These are phyloP conservation scores for Microdochium trichocladiopsis DNA, from an alignment of 2,329 filamentous ascomycete genomes.

Conservation along the genomic window DNA sequence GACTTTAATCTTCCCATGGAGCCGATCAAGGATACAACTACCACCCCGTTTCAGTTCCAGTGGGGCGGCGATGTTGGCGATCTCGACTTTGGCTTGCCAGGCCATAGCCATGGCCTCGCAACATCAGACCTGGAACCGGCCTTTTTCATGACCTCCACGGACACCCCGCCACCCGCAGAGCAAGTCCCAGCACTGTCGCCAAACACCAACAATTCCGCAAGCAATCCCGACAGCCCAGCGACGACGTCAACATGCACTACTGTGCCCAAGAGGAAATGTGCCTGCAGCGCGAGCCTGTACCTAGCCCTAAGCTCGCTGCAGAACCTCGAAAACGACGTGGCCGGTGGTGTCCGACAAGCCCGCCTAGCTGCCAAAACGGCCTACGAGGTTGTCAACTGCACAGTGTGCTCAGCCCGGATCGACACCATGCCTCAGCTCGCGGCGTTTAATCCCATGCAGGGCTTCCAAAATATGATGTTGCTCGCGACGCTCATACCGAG, in stretches of 20 bases:
- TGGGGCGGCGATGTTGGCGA: conserved; percentile 12
- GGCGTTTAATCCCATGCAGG: conserved; percentile 33
- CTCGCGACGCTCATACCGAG: conserved; percentile 50
- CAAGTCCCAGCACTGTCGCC: conserved; percentile 15
- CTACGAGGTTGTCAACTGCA: conserved; percentile 44
- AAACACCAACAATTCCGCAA: conserved; percentile 7
- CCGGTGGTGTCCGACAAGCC: conserved; percentile 37
- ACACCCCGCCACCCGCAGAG: conserved; percentile 8
- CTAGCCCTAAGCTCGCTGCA: conserved; percentile 43
- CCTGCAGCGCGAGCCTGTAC: conserved; percentile 42
- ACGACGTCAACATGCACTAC: background rate
- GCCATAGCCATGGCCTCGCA: conserved; percentile 10
- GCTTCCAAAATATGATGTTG: conserved; percentile 53
- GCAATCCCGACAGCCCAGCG: conserved; percentile 1
- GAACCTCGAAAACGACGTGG: conserved; percentile 35
- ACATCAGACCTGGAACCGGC: conserved; percentile 18
- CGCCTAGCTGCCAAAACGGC: conserved; percentile 40
- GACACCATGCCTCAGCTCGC: conserved; percentile 13
- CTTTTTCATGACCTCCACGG: conserved; percentile 9
- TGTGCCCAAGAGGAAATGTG: conserved; percentile 21
- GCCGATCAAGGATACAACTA: background rate
- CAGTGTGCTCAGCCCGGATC: conserved; percentile 34
- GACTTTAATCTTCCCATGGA: background rate
- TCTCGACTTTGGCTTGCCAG: conserved; percentile 14
- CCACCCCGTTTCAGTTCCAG: background rate